Evolutionary conservation across 192 early-diverging fungal genomes (phyloP).

Genomic region (Coemansia sp.): DNA sequence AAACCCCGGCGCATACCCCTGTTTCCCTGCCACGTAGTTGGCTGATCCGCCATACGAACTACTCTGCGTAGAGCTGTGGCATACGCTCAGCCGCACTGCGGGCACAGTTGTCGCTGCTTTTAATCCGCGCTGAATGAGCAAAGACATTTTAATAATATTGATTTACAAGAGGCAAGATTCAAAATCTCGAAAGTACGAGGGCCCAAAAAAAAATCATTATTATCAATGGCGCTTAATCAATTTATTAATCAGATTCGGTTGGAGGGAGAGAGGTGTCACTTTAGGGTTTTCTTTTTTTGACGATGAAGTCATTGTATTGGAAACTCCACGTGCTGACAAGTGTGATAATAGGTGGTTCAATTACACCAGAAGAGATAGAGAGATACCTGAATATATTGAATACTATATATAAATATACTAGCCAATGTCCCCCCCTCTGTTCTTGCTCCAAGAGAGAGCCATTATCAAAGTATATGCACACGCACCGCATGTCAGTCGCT

Average conservation of each 20-base stretch:
- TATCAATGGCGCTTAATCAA: background rate
- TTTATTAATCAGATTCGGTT: background rate
- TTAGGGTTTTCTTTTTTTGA: background rate
- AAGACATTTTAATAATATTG: background rate
- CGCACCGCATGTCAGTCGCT: too few relatives aligned
- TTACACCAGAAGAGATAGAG: too few relatives aligned
- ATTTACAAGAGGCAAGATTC: background rate
- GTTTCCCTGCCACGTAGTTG: constrained; percentile 47
- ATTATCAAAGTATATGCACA: too few relatives aligned
- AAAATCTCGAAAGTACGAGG: background rate
- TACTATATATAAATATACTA: too few relatives aligned
- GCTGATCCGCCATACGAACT: constrained; percentile 25
- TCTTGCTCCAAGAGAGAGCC: too few relatives aligned
- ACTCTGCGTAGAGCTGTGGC: background rate
- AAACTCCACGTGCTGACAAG: too few relatives aligned
- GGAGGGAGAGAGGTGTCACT: too few relatives aligned
- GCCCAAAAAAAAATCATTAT: background rate
- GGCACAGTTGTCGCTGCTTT: background rate
- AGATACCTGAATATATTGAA: too few relatives aligned
- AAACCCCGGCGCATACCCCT: constrained; percentile 54
- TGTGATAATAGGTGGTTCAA: too few relatives aligned
- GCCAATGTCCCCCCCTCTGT: too few relatives aligned
- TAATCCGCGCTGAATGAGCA: constrained; percentile 1
- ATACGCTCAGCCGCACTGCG: background rate
- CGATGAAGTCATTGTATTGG: too few relatives aligned